Conservation (phyloP, 2,329 filamentous ascomycete species). For the Chrysosphaeria jannelii region DNA sequence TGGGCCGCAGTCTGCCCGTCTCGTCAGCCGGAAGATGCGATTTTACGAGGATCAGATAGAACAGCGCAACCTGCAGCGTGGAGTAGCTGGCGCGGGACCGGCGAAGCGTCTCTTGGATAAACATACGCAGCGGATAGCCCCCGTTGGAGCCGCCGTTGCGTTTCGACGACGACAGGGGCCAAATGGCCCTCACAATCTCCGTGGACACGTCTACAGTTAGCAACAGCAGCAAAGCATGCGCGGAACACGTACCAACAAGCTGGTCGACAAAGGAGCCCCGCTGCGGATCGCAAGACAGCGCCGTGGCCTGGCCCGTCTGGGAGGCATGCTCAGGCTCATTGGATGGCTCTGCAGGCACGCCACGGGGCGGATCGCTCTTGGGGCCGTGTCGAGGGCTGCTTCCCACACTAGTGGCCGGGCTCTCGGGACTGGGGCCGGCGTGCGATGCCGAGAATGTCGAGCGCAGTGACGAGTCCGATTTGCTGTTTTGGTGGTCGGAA, state of each 20-base stretch:
- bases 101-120: slow-evolving; percentile 90
- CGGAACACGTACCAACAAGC: slow-evolving; percentile 58
- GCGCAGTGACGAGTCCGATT: too few species aligned
- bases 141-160: slow-evolving; percentile 17
- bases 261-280: slow-evolving; percentile 92
- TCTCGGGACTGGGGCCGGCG: too few species aligned
- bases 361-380: too few species aligned
- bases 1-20: slow-evolving; percentile 61
- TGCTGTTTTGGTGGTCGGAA: too few species aligned
- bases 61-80: slow-evolving; percentile 83
- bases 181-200: slow-evolving; percentile 90
- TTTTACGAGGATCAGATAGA: slow-evolving; percentile 87
- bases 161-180: slow-evolving; percentile 65
- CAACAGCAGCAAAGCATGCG: background rate
- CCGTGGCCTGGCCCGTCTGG: too few species aligned
- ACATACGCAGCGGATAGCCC: slow-evolving; percentile 49
- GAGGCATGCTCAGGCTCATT: too few species aligned
- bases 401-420: too few species aligned
- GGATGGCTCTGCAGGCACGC: too few species aligned
- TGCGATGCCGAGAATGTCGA: too few species aligned
- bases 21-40: slow-evolving; percentile 57
- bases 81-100: slow-evolving; percentile 92
- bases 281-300: too few species aligned
- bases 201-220: slow-evolving; percentile 57
- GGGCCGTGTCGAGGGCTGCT: too few species aligned